A percentile compares a stretch with the other conserved stretches of the same genome.
These are phyloP conservation scores for Manihot esculenta DNA, from an alignment of 441 rosid species.

Conservation along the genomic window DNA sequence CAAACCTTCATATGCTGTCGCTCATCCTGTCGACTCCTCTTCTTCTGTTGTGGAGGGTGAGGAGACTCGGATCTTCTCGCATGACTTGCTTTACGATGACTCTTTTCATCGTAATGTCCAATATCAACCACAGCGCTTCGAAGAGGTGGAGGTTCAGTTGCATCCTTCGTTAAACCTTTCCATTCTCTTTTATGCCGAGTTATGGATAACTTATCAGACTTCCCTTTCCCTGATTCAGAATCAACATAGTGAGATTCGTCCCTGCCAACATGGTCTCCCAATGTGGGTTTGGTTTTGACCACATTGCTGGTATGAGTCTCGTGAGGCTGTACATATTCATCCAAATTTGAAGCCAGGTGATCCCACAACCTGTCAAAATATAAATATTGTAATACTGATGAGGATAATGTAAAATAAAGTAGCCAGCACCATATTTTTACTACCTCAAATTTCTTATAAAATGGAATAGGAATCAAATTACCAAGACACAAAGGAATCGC, in stretches of 20 bases:
- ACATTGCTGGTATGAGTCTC: slow-evolving; percentile 37
- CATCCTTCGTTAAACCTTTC: slow-evolving; percentile 58
- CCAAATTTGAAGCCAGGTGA: slow-evolving; percentile 65
- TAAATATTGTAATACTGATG: background rate
- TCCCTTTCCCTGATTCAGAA: slow-evolving; percentile 47
- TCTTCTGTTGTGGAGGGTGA: slow-evolving; percentile 39
- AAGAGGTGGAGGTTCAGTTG: slow-evolving; percentile 59
- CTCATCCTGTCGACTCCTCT: slow-evolving; percentile 58
- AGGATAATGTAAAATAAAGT: slow-evolving; percentile 17
- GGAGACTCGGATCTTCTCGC: slow-evolving; percentile 57
- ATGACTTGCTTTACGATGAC: slow-evolving; percentile 34
- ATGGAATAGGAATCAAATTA: slow-evolving; percentile 31
- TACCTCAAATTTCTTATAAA: slow-evolving; percentile 6
- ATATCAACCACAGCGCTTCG: slow-evolving; percentile 55
- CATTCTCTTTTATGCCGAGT: slow-evolving; percentile 61
- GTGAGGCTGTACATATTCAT: slow-evolving; percentile 49
- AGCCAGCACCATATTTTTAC: background rate
- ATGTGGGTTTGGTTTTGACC: slow-evolving; percentile 26
- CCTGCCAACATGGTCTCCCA: slow-evolving; percentile 34
- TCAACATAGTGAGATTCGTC: slow-evolving; percentile 34
- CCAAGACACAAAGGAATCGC: slow-evolving; percentile 86
- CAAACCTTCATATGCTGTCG: slow-evolving; percentile 55
- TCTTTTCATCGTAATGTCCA: slow-evolving; percentile 40
- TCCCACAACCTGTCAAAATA: slow-evolving; percentile 85
- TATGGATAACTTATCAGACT: slow-evolving; percentile 37